phyloP scores from a whole-genome alignment of 495 filamentous ascomycete species.

The Tuber umbilicatum region DNA sequence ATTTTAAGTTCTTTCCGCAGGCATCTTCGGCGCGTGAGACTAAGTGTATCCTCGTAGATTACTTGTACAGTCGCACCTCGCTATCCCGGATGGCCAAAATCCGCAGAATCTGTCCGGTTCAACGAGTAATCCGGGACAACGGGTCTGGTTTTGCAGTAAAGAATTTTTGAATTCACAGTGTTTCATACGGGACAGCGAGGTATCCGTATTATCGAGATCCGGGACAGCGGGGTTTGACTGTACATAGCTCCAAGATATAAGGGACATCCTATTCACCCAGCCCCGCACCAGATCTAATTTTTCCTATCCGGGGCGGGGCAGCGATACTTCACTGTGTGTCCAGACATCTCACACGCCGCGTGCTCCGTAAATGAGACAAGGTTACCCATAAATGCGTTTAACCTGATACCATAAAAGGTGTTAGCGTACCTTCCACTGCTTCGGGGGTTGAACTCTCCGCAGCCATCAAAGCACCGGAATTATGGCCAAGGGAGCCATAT shows the following conservation, averaged over 20 bases:
- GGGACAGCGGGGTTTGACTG: no score
- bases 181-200: no score
- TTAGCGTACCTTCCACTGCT: neutral
- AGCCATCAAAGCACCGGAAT: no score
- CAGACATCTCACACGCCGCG: no score
- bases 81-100: no score
- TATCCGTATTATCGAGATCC: no score
- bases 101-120: no score
- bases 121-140: no score
- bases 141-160: no score
- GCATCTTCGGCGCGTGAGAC: neutral
- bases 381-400: neutral
- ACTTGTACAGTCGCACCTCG: no score
- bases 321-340: no score
- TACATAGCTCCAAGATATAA: neutral
- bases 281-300: neutral
- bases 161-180: no score
- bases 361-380: neutral
- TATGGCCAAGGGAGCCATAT: neutral
- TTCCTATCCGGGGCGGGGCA: neutral
- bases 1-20: neutral
- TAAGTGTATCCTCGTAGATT: neutral
- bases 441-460: neutral
- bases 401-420: neutral
- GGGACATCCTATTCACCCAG: neutral